Evolutionary conservation across 2,329 filamentous ascomycete species (phyloP).

Genomic region (Fusarium marasasianum): DNA sequence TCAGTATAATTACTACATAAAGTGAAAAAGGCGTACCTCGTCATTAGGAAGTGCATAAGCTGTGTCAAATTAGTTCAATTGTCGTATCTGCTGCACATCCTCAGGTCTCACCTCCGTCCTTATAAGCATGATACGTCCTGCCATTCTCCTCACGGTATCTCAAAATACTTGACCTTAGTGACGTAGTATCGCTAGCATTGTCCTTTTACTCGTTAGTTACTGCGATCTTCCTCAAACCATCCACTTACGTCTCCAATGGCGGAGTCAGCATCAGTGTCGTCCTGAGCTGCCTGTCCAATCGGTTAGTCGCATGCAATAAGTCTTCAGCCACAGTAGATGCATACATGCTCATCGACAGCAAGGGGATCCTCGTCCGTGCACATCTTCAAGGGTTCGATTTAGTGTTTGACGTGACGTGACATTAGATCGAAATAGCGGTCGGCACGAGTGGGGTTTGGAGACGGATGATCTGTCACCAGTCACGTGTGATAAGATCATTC

Average conservation of each 20-base stretch:
- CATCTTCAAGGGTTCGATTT: neutral
- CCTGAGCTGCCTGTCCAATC: neutral
- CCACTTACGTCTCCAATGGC: neutral
- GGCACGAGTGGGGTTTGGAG: neutral
- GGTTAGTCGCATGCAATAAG: neutral
- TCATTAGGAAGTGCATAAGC: conserved; percentile 26
- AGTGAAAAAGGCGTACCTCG: neutral
- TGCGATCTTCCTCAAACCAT: fast-evolving
- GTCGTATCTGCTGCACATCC: fast-evolving
- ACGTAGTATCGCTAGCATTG: neutral
- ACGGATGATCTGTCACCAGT: neutral
- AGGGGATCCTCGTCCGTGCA: neutral
- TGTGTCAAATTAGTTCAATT: neutral
- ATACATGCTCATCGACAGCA: neutral
- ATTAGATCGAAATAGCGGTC: neutral
- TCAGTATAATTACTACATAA: neutral
- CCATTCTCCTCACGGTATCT: neutral
- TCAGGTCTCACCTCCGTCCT: neutral
- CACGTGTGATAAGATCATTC: neutral
- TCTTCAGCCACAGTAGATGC: neutral
- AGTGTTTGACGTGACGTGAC: neutral
- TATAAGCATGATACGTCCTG: conserved; percentile 9
- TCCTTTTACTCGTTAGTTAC: neutral
- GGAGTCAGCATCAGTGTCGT: neutral
- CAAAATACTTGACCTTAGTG: neutral